phyloP scores from a whole-genome alignment of 371 early-diverging fungal genomes.

The Actinomortierella ambigua region DNA sequence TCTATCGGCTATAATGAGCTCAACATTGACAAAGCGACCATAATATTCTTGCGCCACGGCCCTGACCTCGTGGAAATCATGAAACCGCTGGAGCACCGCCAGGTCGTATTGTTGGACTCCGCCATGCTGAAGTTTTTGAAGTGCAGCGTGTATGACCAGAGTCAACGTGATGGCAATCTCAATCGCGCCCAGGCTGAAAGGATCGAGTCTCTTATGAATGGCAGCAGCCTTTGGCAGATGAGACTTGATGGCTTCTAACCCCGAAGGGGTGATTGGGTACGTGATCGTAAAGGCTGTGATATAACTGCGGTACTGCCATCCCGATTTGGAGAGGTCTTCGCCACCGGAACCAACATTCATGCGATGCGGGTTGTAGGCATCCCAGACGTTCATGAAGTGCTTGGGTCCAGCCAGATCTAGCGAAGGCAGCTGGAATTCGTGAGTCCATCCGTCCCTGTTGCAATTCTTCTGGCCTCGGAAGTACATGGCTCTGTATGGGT shows the following conservation, averaged over 20 bases:
- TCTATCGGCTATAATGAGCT: not conserved
- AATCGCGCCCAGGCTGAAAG: no score
- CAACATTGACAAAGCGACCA: not conserved
- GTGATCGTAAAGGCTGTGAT: constrained; percentile 3
- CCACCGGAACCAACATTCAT: not conserved
- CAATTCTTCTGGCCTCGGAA: not conserved
- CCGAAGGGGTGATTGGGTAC: constrained; percentile 3
- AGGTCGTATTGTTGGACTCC: no score
- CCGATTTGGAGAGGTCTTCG: not conserved
- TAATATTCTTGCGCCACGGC: not conserved
- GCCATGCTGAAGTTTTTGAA: not conserved
- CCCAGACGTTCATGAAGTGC: constrained; percentile 1
- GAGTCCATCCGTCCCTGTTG: constrained; percentile 1
- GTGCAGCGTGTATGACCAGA: constrained; percentile 4
- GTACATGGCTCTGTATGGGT: constrained; percentile 5
- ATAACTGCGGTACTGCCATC: not conserved
- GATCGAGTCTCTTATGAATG: constrained; percentile 2
- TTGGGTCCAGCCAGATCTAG: not conserved
- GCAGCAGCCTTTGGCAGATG: not conserved
- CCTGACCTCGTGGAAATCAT: not conserved
- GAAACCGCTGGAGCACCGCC: not conserved
- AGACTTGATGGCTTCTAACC: constrained; percentile 2
- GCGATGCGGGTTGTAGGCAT: not conserved
- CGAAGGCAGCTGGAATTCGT: constrained; percentile 1
- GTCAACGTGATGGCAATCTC: no score